These are phyloP conservation scores for Acacia pycnantha DNA, from an alignment of 331 rosid species.

Conservation along the genomic window DNA sequence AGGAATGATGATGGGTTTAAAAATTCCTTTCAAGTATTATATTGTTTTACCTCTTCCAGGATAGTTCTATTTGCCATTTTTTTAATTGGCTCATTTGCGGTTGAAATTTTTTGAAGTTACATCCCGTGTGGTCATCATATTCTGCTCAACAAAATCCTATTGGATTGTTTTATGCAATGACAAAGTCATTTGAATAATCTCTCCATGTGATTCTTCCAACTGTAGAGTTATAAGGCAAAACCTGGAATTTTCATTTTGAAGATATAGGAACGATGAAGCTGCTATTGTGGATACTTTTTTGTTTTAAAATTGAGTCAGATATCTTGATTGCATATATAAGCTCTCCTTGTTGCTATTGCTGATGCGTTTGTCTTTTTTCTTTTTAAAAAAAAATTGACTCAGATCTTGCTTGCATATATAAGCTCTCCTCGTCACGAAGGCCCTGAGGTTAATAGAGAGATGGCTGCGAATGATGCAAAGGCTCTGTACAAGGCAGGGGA, in stretches of 20 bases:
- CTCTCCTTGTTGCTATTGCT: not conserved
- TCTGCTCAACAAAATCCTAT: not conserved
- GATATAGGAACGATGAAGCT: slow-evolving; percentile 7
- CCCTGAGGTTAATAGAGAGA: slow-evolving; percentile 51
- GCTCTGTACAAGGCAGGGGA: slow-evolving; percentile 72
- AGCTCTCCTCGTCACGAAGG: slow-evolving; percentile 63
- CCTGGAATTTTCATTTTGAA: not conserved
- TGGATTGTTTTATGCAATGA: not conserved
- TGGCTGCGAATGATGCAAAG: slow-evolving; percentile 53
- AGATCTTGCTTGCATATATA: slow-evolving; percentile 69
- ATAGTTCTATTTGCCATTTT: not conserved
- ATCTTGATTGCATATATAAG: slow-evolving; percentile 44
- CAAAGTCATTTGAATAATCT: not conserved
- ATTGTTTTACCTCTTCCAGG: not conserved
- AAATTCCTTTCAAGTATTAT: not conserved
- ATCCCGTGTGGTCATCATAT: not conserved
- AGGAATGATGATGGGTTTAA: not conserved
- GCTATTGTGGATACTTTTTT: slow-evolving; percentile 3
- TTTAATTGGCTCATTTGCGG: not conserved
- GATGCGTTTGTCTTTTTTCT: not conserved
- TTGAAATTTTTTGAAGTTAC: not conserved
- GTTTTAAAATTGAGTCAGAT: slow-evolving; percentile 39
- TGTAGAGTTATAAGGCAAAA: not conserved
- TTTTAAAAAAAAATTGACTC: not conserved
- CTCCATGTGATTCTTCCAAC: slow-evolving; percentile 7